Evolutionary conservation across 768 basidiomycete genomes (phyloP), one percentile per base, ranked within the genome.

Genomic region (Hebeloma cylindrosporum): DNA sequence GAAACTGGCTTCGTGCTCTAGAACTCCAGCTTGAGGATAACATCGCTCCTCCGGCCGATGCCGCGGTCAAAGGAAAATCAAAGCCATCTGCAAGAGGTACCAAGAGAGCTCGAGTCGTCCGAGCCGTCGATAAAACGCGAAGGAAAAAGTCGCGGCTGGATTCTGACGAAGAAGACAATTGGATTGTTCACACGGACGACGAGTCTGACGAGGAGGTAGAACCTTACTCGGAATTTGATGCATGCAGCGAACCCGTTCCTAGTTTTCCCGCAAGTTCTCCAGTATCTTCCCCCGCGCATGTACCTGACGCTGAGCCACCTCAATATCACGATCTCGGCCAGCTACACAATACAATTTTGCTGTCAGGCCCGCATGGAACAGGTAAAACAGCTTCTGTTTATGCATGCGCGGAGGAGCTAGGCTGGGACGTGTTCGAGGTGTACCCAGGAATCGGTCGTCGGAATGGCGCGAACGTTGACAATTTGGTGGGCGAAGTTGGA

Each of bases 341-440:
- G 36, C 72, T 98, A 25, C 83, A 85, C 36, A 98, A 97, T 62
- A 86, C 92, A 0, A 87, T 98, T 37, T 69, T 99, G 10, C 75
- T 99, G 29, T 61, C 71, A 31, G 96, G 96, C 0, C 93, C 92
- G 1, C 66, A 77, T 23, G 95, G 94, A 8, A 74, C 74, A 41
- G 96, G 96, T 23, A 99, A 99, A 69, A 94, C 93, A 4, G 84
- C 91, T 1, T 79, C 91, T 16, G 86, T 96, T 2, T 93, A 96
- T 65, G 93, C 95, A 0, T 94, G 93, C 59, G 92, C 93, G 4
- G 80, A 83, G 42, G 95, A 99, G 66, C 73, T 99, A 25, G 91
- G 85, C 10, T 99, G 91, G 90, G 90, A 94, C 38, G 82, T 98
- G 9, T 96, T 97, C 58, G 96, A 99, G 63, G 93, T 98, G 9